Evolutionary conservation across 495 filamentous ascomycete species (phyloP).

Genomic region (Talaromyces nanjingensis): DNA sequence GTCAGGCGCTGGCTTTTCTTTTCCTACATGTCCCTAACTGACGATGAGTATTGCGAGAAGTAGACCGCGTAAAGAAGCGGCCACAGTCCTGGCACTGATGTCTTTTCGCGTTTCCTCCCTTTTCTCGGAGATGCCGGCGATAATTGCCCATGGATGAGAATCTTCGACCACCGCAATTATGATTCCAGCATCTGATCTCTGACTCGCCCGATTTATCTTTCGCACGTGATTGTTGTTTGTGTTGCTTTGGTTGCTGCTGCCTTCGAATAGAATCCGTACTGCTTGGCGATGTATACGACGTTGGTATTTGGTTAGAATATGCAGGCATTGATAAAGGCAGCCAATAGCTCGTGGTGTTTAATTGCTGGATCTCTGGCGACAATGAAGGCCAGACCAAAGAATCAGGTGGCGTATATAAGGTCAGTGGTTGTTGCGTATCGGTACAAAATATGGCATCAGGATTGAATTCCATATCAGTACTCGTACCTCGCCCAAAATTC

Average conservation of each 20-base stretch:
- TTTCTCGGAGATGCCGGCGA: slow-evolving; percentile 3
- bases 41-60: neutral
- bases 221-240: neutral
- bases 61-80: neutral
- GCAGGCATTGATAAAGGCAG: neutral
- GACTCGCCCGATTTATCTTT: neutral
- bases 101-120: neutral
- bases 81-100: neutral
- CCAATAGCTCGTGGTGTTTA: neutral
- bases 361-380: neutral
- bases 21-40: neutral
- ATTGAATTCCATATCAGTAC: neutral
- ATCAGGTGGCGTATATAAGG: neutral
- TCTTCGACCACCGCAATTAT: slow-evolving; percentile 1
- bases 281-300: neutral
- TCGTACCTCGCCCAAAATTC: neutral
- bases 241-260: no score
- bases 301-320: neutral
- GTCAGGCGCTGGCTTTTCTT: neutral
- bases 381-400: neutral
- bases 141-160: slow-evolving; percentile 1
- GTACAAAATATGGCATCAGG: neutral
- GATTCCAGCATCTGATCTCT: slow-evolving; percentile 3
- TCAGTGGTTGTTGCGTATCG: neutral
- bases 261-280: no score